These are phyloP conservation scores for Closterium sp. DNA, from an alignment of 139 green algal genomes.

Conservation along the genomic window DNA sequence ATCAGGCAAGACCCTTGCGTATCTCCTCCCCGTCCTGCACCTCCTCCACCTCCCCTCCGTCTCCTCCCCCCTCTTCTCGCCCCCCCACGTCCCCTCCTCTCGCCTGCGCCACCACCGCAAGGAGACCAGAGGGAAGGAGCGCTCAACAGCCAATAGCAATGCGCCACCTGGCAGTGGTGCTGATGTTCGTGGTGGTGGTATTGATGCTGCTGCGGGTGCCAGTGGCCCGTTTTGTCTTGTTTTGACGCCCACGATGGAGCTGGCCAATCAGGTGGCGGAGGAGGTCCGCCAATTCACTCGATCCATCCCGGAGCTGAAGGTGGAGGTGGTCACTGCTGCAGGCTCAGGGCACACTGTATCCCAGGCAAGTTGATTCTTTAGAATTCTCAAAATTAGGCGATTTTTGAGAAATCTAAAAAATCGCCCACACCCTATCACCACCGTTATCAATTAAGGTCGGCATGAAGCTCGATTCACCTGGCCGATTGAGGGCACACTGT, in stretches of 20 bases:
- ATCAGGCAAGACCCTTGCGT: not conserved
- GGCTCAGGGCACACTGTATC: not conserved
- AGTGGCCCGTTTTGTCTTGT: not conserved
- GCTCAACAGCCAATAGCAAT: not conserved
- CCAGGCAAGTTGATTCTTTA: not conserved
- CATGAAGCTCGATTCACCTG: too few relatives aligned
- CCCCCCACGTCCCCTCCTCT: not conserved
- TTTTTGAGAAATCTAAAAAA: too few relatives aligned
- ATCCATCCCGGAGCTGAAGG: not conserved
- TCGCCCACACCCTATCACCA: too few relatives aligned
- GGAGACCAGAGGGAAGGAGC: too few relatives aligned
- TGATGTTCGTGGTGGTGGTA: not conserved
- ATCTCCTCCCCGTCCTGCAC: not conserved
- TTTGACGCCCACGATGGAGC: not conserved
- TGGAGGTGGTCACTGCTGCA: not conserved
- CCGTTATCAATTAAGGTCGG: too few relatives aligned
- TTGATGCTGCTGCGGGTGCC: not conserved
- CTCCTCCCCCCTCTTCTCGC: not conserved
- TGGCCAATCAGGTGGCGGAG: not conserved
- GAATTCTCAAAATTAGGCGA: too few relatives aligned
- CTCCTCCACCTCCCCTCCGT: slow-evolving; percentile 5
- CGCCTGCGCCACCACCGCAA: not conserved
- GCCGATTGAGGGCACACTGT: too few relatives aligned
- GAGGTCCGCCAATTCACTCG: not conserved
- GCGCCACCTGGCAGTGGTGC: not conserved